These are phyloP conservation scores for Didymella lethalis DNA, from an alignment of 2,329 filamentous ascomycete species.

Conservation along the genomic window DNA sequence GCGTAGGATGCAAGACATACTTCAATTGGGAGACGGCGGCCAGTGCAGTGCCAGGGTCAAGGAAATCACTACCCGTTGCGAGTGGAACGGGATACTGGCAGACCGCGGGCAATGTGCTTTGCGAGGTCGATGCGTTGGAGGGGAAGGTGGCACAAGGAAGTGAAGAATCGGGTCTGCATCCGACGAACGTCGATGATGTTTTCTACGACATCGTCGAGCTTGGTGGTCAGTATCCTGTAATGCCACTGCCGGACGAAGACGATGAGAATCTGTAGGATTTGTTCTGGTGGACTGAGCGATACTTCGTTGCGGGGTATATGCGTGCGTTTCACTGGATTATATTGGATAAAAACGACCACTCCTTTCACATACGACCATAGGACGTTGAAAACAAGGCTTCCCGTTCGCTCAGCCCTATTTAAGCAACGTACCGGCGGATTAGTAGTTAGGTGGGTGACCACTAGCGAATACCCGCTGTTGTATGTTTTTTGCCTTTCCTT, in stretches of 20 bases:
- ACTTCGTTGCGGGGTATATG: no score
- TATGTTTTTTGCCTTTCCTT: not conserved
- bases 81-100: constrained; percentile 4
- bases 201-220: not conserved
- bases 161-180: no score
- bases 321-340: no score
- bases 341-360: no score
- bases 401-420: not conserved
- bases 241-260: constrained; percentile 10
- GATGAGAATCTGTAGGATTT: constrained; percentile 4
- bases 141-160: not conserved
- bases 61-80: constrained; percentile 16
- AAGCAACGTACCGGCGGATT: not conserved
- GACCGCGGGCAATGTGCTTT: not conserved
- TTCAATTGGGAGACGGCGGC: constrained; percentile 41
- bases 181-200: not conserved
- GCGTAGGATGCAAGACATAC: constrained; percentile 33
- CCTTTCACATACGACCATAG: no score
- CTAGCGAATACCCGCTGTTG: not conserved
- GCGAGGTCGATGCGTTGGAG: constrained; percentile 14
- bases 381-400: not conserved
- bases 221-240: not conserved
- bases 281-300: no score
- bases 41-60: constrained; percentile 32
- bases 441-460: not conserved